Base-by-base conservation (phyloP, 164 flowering plant genomes). In the Vitis amurensis region DNA sequence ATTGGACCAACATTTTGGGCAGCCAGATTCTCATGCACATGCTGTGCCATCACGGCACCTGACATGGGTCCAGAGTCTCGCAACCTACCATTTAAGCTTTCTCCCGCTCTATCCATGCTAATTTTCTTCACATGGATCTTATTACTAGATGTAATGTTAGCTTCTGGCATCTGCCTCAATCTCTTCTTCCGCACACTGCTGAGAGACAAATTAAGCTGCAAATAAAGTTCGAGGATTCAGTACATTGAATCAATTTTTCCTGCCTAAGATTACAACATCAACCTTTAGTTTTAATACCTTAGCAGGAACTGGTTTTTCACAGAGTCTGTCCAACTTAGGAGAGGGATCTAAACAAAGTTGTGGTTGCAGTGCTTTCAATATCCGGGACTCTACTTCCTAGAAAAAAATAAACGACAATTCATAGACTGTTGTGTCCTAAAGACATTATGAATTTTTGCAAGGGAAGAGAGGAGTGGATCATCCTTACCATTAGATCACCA, bases 331-430 rank as follows among this genome's bases (percentile, higher is more conserved):
- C 72, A 96, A 71, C 77, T 79, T 88, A 12, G 98, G 99, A 23
- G 83, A 74, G 30, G 99, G 99, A 78, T 93, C 92, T 27, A 96
- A 81, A 77, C 78, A 80, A 74, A 96, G 95, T 65, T 86, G 81
- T 68, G 99, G 98, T 70, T 93, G 92, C 77, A 93, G 72, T 16
- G 94, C 95, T 80, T 88, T 93, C 82, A 96, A 51, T 70, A 91
- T 91, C 66, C 92, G 82, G 29, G 99, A 88, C 77, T 96, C 99
- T 9, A 88, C 91, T 87, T 93, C 97, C 99, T 95, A 71, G 67
- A 83, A 11, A 50, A 59, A 57, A 61, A 14, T 16, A 30, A 59
- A 61, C 4, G 44, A 37, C 1, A 37, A 3, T 37, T 37, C 44
- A 37, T 37, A 37, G 7, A 37, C 4, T 37, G 44, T 37, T 37